These are phyloP conservation scores for Triangularia setosa DNA, from an alignment of 2,329 filamentous ascomycete genomes.

Conservation along the genomic window DNA sequence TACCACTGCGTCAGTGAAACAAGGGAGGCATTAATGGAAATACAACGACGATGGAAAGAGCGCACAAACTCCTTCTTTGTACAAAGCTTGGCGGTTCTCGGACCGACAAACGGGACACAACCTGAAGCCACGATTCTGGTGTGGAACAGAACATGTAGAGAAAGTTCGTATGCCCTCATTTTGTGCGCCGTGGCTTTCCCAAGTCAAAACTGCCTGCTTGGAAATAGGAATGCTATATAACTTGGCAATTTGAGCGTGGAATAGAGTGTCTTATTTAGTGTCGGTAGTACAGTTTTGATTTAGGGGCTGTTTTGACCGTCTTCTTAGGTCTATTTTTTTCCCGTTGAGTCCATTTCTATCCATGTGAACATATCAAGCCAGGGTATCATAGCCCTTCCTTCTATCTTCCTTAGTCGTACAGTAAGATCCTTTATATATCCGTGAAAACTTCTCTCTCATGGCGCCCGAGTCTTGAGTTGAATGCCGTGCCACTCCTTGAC, in stretches of 20 bases:
- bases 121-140: not conserved
- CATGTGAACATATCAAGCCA: not conserved
- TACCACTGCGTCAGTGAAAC: not conserved
- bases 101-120: not conserved
- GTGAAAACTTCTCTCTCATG: conserved; percentile 26
- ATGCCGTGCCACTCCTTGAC: conserved; percentile 81
- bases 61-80: not conserved
- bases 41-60: not conserved
- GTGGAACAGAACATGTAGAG: not conserved
- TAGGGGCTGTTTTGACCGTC: too few relatives aligned
- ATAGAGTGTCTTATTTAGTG: not conserved
- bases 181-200: not conserved
- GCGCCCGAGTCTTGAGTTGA: conserved; percentile 68
- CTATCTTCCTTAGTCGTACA: not conserved
- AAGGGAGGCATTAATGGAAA: not conserved
- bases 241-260: not conserved
- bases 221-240: too few relatives aligned
- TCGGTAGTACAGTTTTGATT: not conserved
- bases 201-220: not conserved
- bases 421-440: not conserved
- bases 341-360: not conserved
- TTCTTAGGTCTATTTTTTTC: not conserved
- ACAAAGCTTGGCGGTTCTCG: not conserved
- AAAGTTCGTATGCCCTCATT: not conserved
- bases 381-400: not conserved